Base-by-base conservation (phyloP, 2,329 filamentous ascomycete species). In the Beauveria brongniartii region DNA sequence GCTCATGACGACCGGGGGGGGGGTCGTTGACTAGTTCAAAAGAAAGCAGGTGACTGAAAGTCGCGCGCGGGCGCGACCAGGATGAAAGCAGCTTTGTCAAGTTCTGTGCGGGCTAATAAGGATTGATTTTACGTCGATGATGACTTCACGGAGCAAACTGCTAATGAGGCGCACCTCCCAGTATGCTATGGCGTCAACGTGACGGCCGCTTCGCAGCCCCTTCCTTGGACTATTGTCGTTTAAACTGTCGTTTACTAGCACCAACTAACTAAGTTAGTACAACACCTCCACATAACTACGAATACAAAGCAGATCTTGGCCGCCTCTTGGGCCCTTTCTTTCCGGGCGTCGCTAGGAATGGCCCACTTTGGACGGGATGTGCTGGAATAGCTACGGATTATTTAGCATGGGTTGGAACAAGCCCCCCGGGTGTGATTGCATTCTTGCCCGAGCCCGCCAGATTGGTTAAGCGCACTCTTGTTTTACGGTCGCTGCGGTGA, bases 331-430 rank as follows among this genome's bases (percentile, higher is more conserved):
- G 14, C 22, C 30, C 37, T 14, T 44, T 44, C 26, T 28, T 14
- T 28, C 43, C 30, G 37, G 50, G 41, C 54, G 54, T 60, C 50
- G 40, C 50, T 28, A 53, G 40, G 28, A 20, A 47, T 34, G 51
- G 43, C 48, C 58, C 58, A 61, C 58, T 61, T 61, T 18, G 30
- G 30, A 53, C 58, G 51, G 58, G 51, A 61, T 56, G 44, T 55
- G 30, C 44, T 55, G 9, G 51, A 34, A 61, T 44, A 4, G 46
- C 40, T 22, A 22, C 22, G 22, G 22, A 22, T 22, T 22, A 22
- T 22, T 22, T 26, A 20, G 20, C 47, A 20, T n/a, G n/a, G 18
- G 34, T 43, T n/a, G n/a, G 41, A n/a, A 18, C 40, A 43, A 43
- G 40, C 22, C 3, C 22, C 5, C 43, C 51, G 30, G 52, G 37